Conservation (phyloP, 306 rosid species). For the Vachellia pachyceras region DNA sequence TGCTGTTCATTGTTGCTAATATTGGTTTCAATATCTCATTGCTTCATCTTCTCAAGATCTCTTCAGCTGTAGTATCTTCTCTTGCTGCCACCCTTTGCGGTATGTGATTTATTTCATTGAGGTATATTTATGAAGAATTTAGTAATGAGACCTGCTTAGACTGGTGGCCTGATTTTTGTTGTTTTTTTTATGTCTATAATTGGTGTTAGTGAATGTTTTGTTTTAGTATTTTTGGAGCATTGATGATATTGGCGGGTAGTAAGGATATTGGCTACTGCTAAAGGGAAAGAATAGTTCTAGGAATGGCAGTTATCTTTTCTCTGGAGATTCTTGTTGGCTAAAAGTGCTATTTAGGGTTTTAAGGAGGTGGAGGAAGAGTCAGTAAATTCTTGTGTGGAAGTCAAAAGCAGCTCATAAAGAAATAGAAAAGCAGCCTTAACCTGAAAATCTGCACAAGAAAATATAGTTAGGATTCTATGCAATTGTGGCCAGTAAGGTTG, state of each 20-base stretch:
- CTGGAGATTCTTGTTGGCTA: background rate
- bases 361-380: background rate
- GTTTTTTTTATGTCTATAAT: background rate
- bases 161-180: background rate
- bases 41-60: conserved; percentile 88
- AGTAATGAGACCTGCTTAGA: background rate
- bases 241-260: conserved; percentile 1
- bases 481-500: background rate
- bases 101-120: conserved; percentile 39
- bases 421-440: background rate
- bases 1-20: conserved; percentile 52
- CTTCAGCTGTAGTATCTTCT: conserved; percentile 87
- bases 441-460: background rate
- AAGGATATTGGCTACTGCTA: background rate
- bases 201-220: conserved; percentile 22
- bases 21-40: conserved; percentile 73
- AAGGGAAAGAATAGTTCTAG: background rate
- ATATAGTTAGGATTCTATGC: background rate
- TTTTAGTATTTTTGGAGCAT: conserved; percentile 14
- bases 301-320: background rate
- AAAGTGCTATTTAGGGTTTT: background rate
- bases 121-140: conserved; percentile 4
- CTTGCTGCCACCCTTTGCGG: conserved; percentile 95
- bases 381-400: background rate
- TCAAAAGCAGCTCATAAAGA: conserved; percentile 5